Evolutionary conservation across 495 filamentous ascomycete genomes (phyloP).

Genomic region (Aspergillus taichungensis): DNA sequence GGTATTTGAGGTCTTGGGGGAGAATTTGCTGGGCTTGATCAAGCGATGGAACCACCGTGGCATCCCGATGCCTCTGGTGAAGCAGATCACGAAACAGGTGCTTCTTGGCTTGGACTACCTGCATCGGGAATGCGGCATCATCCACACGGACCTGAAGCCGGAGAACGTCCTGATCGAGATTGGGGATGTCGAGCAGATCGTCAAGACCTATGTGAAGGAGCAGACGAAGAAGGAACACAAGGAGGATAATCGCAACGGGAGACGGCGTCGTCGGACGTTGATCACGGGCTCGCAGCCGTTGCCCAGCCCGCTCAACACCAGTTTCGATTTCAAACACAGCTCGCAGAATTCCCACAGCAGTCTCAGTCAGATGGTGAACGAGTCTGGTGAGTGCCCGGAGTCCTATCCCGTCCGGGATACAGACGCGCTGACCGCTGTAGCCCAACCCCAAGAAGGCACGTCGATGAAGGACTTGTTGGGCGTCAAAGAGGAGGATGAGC

Average conservation of each 20-base stretch:
- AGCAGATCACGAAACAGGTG: slow-evolving; percentile 98
- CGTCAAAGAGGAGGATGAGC: slow-evolving; percentile 57
- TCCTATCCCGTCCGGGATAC: no score
- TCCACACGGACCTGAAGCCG: slow-evolving; percentile 96
- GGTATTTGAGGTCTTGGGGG: slow-evolving; percentile 96
- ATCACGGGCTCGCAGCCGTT: slow-evolving; percentile 97
- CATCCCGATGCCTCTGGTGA: slow-evolving; percentile 91
- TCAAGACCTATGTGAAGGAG: slow-evolving; percentile 88
- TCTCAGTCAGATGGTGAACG: slow-evolving; percentile 74
- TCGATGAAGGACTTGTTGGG: slow-evolving; percentile 56
- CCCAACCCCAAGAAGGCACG: slow-evolving; percentile 15
- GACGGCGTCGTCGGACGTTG: slow-evolving; percentile 79
- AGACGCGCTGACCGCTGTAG: slow-evolving; percentile 7
- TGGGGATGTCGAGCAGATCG: slow-evolving; percentile 94
- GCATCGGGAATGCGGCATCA: slow-evolving; percentile 96
- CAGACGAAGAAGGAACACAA: slow-evolving; percentile 62
- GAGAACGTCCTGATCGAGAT: slow-evolving; percentile 99
- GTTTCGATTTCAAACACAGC: slow-evolving; percentile 69
- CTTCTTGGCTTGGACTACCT: slow-evolving; percentile 91
- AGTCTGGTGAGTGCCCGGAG: slow-evolving; percentile 47
- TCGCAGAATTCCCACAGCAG: slow-evolving; percentile 69
- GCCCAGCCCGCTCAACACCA: slow-evolving; percentile 88
- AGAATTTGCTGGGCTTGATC: slow-evolving; percentile 92
- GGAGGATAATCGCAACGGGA: slow-evolving; percentile 90
- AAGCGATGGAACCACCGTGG: slow-evolving; percentile 97